phyloP scores from a whole-genome alignment of 805 yeast species.

The Candida parachauliodes region DNA sequence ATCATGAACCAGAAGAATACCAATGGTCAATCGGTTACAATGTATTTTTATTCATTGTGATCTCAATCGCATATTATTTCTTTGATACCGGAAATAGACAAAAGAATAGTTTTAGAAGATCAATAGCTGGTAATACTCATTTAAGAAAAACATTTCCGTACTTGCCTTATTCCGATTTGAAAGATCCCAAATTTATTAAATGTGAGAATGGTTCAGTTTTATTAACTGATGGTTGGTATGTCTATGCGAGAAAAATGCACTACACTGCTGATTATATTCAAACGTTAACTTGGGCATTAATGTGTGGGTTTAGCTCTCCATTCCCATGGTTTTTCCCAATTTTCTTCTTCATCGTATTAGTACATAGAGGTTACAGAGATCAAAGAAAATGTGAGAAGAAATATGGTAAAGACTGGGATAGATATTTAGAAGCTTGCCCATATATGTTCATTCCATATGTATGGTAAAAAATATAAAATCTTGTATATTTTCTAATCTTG shows the following conservation, averaged over 20 bases:
- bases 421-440: conserved; percentile 83
- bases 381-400: conserved; percentile 76
- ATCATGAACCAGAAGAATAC: conserved; percentile 83
- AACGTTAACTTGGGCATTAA: conserved; percentile 85
- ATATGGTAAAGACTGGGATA: conserved; percentile 93
- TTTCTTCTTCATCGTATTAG: conserved; percentile 81
- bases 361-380: conserved; percentile 89
- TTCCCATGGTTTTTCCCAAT: conserved; percentile 96
- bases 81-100: conserved; percentile 95
- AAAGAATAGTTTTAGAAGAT: conserved; percentile 86
- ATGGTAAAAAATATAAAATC: conserved; percentile 34
- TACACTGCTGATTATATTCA: conserved; percentile 93
- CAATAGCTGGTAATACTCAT: conserved; percentile 71
- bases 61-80: conserved; percentile 77
- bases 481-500: conserved; percentile 54
- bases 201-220: conserved; percentile 83
- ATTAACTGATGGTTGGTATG: conserved; percentile 92
- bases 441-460: conserved; percentile 88
- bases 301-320: conserved; percentile 82
- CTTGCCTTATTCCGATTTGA: conserved; percentile 77
- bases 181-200: conserved; percentile 78
- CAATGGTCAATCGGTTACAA: conserved; percentile 64
- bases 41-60: conserved; percentile 48
- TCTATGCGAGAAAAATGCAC: conserved; percentile 88
- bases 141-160: conserved; percentile 90